Evolutionary conservation across 2,329 filamentous ascomycete genomes (phyloP).

Genomic region (Bipolaris zeicola): DNA sequence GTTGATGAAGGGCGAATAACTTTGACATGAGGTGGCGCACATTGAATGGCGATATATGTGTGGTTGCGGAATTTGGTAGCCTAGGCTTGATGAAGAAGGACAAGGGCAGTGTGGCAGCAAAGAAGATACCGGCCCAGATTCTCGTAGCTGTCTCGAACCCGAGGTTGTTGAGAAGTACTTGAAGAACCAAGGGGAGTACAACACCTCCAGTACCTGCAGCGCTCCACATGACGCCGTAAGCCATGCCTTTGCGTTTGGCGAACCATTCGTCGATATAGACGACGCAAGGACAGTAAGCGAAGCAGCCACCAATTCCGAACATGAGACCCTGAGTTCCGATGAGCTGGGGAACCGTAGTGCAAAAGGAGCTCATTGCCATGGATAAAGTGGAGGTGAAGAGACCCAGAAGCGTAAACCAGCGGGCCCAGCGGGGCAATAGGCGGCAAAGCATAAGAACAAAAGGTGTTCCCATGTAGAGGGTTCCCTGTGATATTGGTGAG

Average conservation of each 20-base stretch:
- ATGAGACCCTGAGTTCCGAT: slow-evolving; percentile 48
- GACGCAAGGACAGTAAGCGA: slow-evolving; percentile 55
- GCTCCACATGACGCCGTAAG: slow-evolving; percentile 65
- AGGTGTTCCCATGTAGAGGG: too few relatives aligned
- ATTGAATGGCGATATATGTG: not conserved
- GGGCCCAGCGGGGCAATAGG: slow-evolving; percentile 27
- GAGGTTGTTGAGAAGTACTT: slow-evolving; percentile 46
- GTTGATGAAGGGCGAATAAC: slow-evolving; percentile 20
- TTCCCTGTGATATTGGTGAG: too few relatives aligned
- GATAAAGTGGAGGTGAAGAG: not conserved
- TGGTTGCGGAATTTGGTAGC: not conserved
- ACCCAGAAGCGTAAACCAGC: not conserved
- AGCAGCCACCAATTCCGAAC: slow-evolving; percentile 50
- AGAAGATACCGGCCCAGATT: slow-evolving; percentile 37
- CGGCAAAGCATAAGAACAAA: too few relatives aligned
- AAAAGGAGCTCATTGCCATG: slow-evolving; percentile 27
- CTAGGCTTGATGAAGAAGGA: slow-evolving; percentile 1
- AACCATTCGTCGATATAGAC: slow-evolving; percentile 68
- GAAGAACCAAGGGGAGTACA: slow-evolving; percentile 51
- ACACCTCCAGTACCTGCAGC: slow-evolving; percentile 50
- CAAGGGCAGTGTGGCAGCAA: not conserved
- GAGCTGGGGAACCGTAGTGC: slow-evolving; percentile 36
- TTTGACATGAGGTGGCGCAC: not conserved
- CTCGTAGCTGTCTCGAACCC: slow-evolving; percentile 50
- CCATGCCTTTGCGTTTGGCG: slow-evolving; percentile 61